Conservation (phyloP, 768 basidiomycete species). For the Amanita polypyramis region DNA sequence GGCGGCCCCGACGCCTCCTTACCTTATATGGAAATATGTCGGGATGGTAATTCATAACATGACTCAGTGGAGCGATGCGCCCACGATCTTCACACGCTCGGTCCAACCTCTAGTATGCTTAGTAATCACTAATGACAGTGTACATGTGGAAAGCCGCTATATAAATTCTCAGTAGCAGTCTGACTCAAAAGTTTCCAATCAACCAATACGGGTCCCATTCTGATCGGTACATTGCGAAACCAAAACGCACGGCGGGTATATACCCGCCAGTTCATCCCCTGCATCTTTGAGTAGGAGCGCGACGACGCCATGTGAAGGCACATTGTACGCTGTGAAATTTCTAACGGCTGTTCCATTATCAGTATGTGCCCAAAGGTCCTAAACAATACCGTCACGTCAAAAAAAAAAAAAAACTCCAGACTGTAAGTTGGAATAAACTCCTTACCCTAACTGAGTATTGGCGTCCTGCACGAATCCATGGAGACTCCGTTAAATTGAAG, state of each 20-base stretch:
- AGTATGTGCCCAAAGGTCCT: constrained; percentile 51
- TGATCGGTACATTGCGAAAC: constrained; percentile 38
- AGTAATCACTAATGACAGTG: too few species aligned
- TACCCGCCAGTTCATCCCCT: constrained; percentile 36
- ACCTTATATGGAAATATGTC: not conserved
- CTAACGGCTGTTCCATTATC: constrained; percentile 44
- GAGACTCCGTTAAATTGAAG: constrained; percentile 55
- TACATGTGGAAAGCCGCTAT: too few species aligned
- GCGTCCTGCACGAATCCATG: constrained; percentile 53
- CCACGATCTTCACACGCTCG: not conserved
- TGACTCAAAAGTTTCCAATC: constrained; percentile 5
- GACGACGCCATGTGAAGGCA: constrained; percentile 47
- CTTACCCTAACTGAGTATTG: constrained; percentile 49
- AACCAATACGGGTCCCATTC: constrained; percentile 33
- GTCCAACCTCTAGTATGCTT: too few species aligned
- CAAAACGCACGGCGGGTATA: constrained; percentile 41
- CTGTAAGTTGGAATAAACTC: not conserved
- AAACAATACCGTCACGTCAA: not conserved
- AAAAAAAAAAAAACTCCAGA: not conserved
- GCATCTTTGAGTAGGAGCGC: constrained; percentile 41
- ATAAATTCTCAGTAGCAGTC: too few species aligned
- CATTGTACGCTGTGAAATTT: constrained; percentile 32
- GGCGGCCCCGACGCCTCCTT: constrained; percentile 4
- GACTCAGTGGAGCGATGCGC: not conserved
- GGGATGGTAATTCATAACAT: not conserved